Base-by-base conservation (phyloP, 192 early-diverging fungal species). In the Coemansia sp. region DNA sequence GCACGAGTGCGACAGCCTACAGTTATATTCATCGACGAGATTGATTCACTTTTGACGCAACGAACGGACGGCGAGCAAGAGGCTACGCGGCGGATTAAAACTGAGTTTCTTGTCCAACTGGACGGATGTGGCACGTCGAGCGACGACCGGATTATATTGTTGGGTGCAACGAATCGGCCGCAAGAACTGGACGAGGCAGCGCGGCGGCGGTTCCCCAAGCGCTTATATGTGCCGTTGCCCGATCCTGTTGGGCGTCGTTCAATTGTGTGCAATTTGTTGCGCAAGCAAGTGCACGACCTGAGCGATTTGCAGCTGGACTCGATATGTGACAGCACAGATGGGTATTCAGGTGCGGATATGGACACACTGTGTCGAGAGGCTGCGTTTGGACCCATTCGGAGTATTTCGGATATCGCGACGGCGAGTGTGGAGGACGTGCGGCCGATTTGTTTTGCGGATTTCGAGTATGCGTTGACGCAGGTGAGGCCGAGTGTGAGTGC, bases 181-280 rank as follows among this genome's bases (percentile, higher is more conserved):
- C 89, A 91, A 27, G 95, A 97, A 65, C 86, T 97, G 26, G 95
- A 97, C 64, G 94, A 97, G 65, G 95, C 95, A 14, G 94, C 93
- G 4, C 73, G 93, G 1, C 85, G 89, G 3, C 84, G 88, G 6
- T 92, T 92, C 60, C 81, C 83, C 8, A 88, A 89, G 54, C 82
- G 87, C 3, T 65, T 90, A 35, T 95, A 94, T 62, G 93, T 97
- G 62, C 92, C 94, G 6, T 65, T 97, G 61, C 95, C 95, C 0
- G 93, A 94, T 61, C 62, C 58, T 4, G 65, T 69, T 13, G 95
- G 91, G 10, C 82, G 95, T 14, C 56, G 64, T 12, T 64, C 74
- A 1, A 85, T 97, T 41, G 74, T 96, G 18, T 47, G 52, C 19
- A 88, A 88, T 35, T 51, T 92, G 61, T 64, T 97, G 43, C 58